Base-by-base conservation (phyloP, 2,329 filamentous ascomycete species). In the Coniochaeta sp. region DNA sequence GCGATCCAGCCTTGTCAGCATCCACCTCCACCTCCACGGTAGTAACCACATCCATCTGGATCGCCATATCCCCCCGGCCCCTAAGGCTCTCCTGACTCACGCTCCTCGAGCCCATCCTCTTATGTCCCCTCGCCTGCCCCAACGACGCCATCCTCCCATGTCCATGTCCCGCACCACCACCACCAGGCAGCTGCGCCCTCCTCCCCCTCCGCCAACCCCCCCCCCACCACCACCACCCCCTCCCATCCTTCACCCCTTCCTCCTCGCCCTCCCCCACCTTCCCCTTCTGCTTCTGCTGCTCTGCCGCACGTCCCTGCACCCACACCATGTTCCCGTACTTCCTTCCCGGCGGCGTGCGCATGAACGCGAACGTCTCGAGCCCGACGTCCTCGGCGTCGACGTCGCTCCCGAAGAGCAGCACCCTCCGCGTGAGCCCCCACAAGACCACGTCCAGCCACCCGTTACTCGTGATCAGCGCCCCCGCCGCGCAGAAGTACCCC, bases 401-500 rank as follows among this genome's bases (percentile, higher is more conserved):
- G 17, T 69, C 66, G 14, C 60, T 60, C 16, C 63, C 64, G 56
- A 72, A 72, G 7, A 72, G 62, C 30, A 71, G 61, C 50, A 50
- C 61, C 17, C 66, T 64, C 3, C 68, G 64, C 17, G 68, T 70
- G 3, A 65, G 61, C 40, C 68, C 65, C 68, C 71, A 71, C n/a
- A 70, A 61, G 16, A 71, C 61, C 10, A 70, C 68, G 32, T 69
- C 68, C 16, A 72, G 61, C 66, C 66, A 79, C 4, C 78, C 79
- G 64, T 81, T 81, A 58, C 72, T 76, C 0, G 75, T 73, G 22
- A 84, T 79, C 62, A 85, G 75, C 0, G 77, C 75, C 2, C 81
- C 83, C 0, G 82, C 79, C 2, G 78, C 68, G 67, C 76, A 77
- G 68, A 81, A 83, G 65, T 81, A 84, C 0, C 67, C 65, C 1